Conservation (phyloP, 2,329 filamentous ascomycete species). For the Calonectria leucothoes region DNA sequence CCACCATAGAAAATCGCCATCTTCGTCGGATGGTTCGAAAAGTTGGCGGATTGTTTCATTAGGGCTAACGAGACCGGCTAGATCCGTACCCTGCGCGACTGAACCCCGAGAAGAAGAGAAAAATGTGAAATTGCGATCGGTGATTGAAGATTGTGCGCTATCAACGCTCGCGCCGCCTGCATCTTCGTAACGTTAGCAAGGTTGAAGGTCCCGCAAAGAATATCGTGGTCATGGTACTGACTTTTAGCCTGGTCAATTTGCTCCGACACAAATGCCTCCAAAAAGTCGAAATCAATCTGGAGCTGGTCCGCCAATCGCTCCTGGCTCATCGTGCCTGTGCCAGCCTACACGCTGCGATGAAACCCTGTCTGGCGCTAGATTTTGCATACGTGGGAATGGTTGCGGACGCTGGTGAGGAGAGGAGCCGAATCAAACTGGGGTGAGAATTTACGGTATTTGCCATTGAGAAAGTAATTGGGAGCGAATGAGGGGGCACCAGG, state of each 20-base stretch:
- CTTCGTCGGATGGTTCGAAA: slow-evolving; percentile 74
- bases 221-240: slow-evolving; percentile 57
- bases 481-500: neutral
- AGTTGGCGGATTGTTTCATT: slow-evolving; percentile 90
- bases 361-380: neutral
- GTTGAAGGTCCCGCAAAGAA: slow-evolving; percentile 6
- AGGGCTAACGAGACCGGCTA: slow-evolving; percentile 89
- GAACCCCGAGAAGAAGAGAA: slow-evolving; percentile 96
- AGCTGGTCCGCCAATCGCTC: slow-evolving; percentile 66
- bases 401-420: neutral
- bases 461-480: neutral
- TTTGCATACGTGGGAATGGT: neutral
- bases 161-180: too few relatives aligned
- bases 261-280: slow-evolving; percentile 87
- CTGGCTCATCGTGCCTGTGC: neutral
- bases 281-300: slow-evolving; percentile 90
- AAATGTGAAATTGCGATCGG: slow-evolving; percentile 90
- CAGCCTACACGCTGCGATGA: neutral
- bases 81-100: slow-evolving; percentile 90
- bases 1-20: slow-evolving; percentile 91
- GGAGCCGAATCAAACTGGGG: neutral
- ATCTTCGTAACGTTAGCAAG: neutral
- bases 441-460: neutral
- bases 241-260: slow-evolving; percentile 61
- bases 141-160: slow-evolving; percentile 49